A percentile compares a stretch with the other conserved stretches of the same genome.
These are phyloP conservation scores for Aureobasidium sp. DNA, from an alignment of 2,329 filamentous ascomycete genomes.

Conservation along the genomic window DNA sequence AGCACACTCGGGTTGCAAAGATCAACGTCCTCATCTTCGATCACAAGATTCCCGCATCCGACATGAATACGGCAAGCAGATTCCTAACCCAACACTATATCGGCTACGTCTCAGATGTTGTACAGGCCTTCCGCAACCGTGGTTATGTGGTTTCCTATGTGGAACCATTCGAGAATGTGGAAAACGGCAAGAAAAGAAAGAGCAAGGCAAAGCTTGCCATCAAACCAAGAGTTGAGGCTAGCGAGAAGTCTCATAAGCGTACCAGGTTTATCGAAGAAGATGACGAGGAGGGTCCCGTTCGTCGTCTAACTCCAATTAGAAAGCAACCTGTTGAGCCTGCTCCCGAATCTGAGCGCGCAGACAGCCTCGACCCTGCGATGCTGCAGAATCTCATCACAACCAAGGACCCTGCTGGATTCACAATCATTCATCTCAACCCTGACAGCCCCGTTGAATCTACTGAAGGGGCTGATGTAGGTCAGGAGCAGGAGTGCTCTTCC, in stretches of 20 bases:
- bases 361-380: too few species aligned
- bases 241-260: not conserved
- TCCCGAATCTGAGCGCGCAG: too few species aligned
- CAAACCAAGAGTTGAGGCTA: not conserved
- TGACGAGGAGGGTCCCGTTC: slow-evolving; percentile 1
- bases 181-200: not conserved
- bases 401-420: too few species aligned
- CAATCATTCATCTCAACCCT: too few species aligned
- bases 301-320: not conserved
- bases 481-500: too few species aligned
- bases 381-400: too few species aligned
- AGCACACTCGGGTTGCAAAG: slow-evolving; percentile 4
- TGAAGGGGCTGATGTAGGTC: too few species aligned
- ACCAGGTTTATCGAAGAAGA: not conserved
- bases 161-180: not conserved
- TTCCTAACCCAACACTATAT: not conserved
- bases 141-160: not conserved
- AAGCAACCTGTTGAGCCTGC: not conserved
- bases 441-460: too few species aligned
- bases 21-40: not conserved
- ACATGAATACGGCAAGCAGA: not conserved
- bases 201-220: not conserved
- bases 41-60: not conserved
- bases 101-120: not conserved
- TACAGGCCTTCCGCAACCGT: not conserved